A percentile compares a stretch with the other conserved stretches of the same genome.
phyloP scores from a whole-genome alignment of 75 land plant genomes.

The Adiantum capillusveneris region DNA sequence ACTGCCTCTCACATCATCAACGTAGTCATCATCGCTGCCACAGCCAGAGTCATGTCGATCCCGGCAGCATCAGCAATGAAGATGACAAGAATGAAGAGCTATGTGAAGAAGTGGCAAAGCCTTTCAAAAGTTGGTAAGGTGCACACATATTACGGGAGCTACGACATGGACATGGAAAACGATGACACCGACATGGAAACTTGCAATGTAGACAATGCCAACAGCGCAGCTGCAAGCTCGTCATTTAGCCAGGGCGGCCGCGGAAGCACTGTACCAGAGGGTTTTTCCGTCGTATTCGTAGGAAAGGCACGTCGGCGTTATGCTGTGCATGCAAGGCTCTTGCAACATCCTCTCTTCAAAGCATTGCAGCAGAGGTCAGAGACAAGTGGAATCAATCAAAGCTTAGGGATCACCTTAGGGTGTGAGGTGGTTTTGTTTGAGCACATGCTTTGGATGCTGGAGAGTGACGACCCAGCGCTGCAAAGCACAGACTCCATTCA shows the following conservation, averaged over 20 bases:
- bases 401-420: conserved; percentile 15
- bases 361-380: conserved; percentile 28
- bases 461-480: conserved; percentile 38
- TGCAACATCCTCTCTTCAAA: conserved; percentile 38
- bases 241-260: conserved; percentile 11
- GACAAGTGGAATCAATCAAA: conserved; percentile 8
- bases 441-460: conserved; percentile 79
- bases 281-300: conserved; percentile 33
- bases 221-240: conserved; percentile 15
- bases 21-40: too few species aligned
- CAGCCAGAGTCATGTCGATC: too few species aligned
- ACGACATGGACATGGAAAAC: conserved; percentile 29
- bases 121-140: conserved; percentile 5
- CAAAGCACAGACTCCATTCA: conserved; percentile 34
- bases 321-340: conserved; percentile 19
- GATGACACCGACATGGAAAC: too few species aligned
- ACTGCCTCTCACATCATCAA: too few species aligned
- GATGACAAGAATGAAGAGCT: conserved; percentile 12
- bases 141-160: conserved; percentile 7
- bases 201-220: too few species aligned
- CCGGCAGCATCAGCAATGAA: too few species aligned
- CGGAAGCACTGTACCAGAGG: conserved; percentile 12
- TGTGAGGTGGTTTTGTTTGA: conserved; percentile 87
- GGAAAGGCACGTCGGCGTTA: conserved; percentile 46
- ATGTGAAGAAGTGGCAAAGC: conserved; percentile 15